Evolutionary conservation across 805 yeast species (phyloP), one percentile per base, ranked within the genome.

Genomic region (Candida stauntonica): DNA sequence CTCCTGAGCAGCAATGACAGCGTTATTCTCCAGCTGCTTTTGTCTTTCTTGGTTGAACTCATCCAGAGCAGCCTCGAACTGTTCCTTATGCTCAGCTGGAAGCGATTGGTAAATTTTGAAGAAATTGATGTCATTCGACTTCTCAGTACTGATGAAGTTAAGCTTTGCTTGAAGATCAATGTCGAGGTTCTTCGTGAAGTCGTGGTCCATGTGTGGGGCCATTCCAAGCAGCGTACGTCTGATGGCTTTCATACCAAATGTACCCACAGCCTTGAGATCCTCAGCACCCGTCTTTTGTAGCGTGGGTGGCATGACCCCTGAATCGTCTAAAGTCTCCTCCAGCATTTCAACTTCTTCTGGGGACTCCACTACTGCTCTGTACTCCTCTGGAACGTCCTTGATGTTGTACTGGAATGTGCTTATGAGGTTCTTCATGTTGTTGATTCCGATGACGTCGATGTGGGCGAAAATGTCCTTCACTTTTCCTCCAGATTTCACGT

Each of bases 1-100:
- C 52, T 81, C 86, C 46, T 75, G 77, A 1, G 98, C 95, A 1
- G 91, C 89, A 46, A 84, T 89, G 2, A 85, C 68, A 3, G 95
- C 91, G 42, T 83, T 73, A 15, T 77, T 66, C 61, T 93, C 99
- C 23, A 93, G 58, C 21, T 73, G 73, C 32, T 75, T 66, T 59
- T 93, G 96, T 57, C 99, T 76, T 18, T 75, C 77, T 39, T 74
- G 75, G 49, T 93, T 89, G 48, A 82, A 75, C 2, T 68, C 60
- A 46, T 87, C 89, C 33, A 93, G 61, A 0, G 79, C 73, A 15
- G 64, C 66, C 51, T 86, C 84, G 57, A 89, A 91, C 32, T 66
- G 61, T 5, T 61, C 65, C 38, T 66, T 73, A 34, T 73, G 72
- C 5, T 72, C 72, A 2, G 66, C 68, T 13, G 70, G 63, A 36